These are phyloP conservation scores for Diaporthe citriasiana DNA, from an alignment of 2,329 filamentous ascomycete genomes.

Conservation along the genomic window DNA sequence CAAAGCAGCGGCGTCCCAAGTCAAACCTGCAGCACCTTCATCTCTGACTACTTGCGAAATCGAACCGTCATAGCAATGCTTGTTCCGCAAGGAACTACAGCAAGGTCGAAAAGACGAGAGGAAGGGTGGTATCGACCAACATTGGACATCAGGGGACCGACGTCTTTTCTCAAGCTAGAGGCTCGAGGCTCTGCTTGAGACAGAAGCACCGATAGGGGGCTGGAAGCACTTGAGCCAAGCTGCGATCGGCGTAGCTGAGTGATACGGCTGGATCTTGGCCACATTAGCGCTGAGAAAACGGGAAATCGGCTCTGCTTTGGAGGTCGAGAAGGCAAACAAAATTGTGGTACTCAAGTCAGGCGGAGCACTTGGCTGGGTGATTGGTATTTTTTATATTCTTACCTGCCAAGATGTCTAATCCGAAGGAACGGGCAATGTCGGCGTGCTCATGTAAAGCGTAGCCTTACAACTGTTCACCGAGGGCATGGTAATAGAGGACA, in stretches of 20 bases:
- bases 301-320: not conserved
- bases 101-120: not conserved
- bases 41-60: not conserved
- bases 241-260: not conserved
- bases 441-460: not conserved
- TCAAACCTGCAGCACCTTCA: not conserved
- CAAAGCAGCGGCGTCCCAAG: not conserved
- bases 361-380: not conserved
- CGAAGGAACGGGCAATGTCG: not conserved
- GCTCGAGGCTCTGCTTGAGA: not conserved
- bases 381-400: not conserved
- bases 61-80: not conserved
- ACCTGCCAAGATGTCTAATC: not conserved
- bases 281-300: constrained; percentile 6
- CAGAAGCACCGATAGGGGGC: not conserved
- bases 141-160: not conserved
- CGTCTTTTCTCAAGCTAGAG: no score
- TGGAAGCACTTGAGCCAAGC: not conserved
- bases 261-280: not conserved
- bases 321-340: not conserved
- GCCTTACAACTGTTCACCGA: no score
- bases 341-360: not conserved
- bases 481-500: no score
- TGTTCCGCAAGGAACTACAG: not conserved
- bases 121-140: not conserved